Base-by-base conservation (phyloP, 2,329 filamentous ascomycete species). In the Botryosphaeria agaves region DNA sequence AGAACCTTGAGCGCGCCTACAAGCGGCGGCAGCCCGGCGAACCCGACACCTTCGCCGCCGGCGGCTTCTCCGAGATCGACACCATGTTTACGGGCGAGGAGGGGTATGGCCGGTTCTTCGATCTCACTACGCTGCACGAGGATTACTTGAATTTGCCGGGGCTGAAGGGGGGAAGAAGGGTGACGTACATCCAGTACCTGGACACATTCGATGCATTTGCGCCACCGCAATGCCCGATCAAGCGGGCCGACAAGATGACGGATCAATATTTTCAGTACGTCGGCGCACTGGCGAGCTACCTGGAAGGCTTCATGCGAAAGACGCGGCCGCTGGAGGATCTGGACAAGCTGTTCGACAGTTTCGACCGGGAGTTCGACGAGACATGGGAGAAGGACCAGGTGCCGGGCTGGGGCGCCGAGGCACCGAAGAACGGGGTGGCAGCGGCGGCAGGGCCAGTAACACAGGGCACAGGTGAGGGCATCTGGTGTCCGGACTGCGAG, bases 11-110 rank as follows among this genome's bases (percentile, higher is more conserved):
- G 57, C 72, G 77, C 41, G 80, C 85, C 20, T 98, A 98, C 61
- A 83, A 84, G 52, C 67, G 73, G 47, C 70, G 67, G 34, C 60
- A 66, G 25, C 67, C 65, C 8, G 72, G 73, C 26, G 75, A 77
- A 39, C 46, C 44, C 4, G 71, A 77, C 12, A n/a, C n/a, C n/a
- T n/a, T n/a, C n/a, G 40, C 40, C 2, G 47, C 46, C 20, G 42
- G 40, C 28, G 59, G 65, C 1, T 53, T 69, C 33, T 64, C 68
- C 3, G 72, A 85, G 31, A 76, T 94, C 28, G 87, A 95, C 47
- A 73, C 72, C 34, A 78, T 95, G 62, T 98, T 98, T 54, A 92
- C 84, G 0, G 89, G 89, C 37, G 91, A 98, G 55, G 89, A 98
- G 53, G 78, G 77, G 0, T 94, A 79, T 45, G 89, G 89, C 26